Evolutionary conservation across 2,329 filamentous ascomycete genomes (phyloP), one percentile per base, ranked within the genome.

Genomic region (Metarhizium anisopliae): DNA sequence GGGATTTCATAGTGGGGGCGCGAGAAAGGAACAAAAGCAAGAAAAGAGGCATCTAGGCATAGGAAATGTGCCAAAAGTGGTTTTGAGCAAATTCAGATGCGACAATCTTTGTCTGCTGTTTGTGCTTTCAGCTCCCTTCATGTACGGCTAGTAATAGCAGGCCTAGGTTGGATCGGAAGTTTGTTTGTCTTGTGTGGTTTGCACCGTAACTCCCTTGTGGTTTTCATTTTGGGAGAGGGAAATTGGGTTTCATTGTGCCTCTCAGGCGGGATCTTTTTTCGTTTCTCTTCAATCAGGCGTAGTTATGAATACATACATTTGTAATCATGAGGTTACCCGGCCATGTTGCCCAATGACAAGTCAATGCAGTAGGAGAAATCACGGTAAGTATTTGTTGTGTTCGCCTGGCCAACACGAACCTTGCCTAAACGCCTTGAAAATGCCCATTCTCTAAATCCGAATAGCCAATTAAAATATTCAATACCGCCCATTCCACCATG

Each of bases 401-500:
- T 6, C 16, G 18, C 42, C 7, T 10, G 42, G 7, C 18, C 16
- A 18, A 45, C 5, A 8, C 18, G 42, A 45, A 35, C 4, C 32
- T 7, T 20, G n/a, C 45, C 45, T 30, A 49, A 30, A 49, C 45
- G 45, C 45, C 45, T 14, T 59, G 50, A 7, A 35, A 59, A 61
- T 32, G 59, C 45, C 20, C 20, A 49, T 49, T 11, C 20, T 49
- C 10, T 30, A 14, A 16, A 14, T 49, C 8, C 65, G 6, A 20
- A 30, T 49, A 30, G 3, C 45, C 45, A 49, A 13, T 14, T 11
- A 14, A 30, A 45, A 20, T 20, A 11, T 40, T 16, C 38, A 40
- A 13, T 40, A 40, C 11, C 38, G 11, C 5, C n/a, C 2, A 18
- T 45, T 11, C 42, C 42, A 45, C 16, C n/a, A 6, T 18, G 42